Conservation (phyloP, 2,329 filamentous ascomycete genomes). For the Aspergillus latus region DNA sequence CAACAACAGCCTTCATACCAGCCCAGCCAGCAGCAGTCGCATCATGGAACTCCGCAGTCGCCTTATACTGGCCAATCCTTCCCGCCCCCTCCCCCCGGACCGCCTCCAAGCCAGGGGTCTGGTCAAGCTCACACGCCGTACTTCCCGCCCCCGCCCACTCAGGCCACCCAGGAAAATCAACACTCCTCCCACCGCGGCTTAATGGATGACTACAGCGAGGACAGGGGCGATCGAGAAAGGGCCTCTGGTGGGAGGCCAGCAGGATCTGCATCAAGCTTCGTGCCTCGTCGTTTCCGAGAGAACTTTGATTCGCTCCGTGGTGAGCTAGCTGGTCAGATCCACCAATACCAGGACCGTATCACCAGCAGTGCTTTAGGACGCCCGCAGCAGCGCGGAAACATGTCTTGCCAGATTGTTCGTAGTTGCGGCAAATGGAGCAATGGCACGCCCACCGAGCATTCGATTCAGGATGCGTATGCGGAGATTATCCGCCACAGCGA, state of each 20-base stretch:
- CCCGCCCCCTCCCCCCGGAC: conserved; percentile 42
- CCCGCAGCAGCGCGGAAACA: conserved; percentile 31
- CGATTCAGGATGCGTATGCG: conserved; percentile 79
- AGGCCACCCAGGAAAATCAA: conserved; percentile 33
- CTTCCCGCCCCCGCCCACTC: conserved; percentile 44
- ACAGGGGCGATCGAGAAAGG: conserved; percentile 36
- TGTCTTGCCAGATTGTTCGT: conserved; percentile 56
- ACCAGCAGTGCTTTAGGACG: conserved; percentile 19
- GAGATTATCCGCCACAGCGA: conserved; percentile 83
- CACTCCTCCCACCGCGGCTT: conserved; percentile 36
- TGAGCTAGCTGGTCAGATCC: conserved; percentile 44
- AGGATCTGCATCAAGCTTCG: conserved; percentile 16
- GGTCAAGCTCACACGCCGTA: conserved; percentile 37
- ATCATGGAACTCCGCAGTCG: conserved; percentile 12
- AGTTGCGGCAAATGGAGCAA: conserved; percentile 97
- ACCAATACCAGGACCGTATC: conserved; percentile 45
- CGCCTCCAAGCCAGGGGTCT: conserved; percentile 19
- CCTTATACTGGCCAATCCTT: conserved; percentile 35
- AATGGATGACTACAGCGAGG: conserved; percentile 36
- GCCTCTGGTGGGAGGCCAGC: conserved; percentile 12
- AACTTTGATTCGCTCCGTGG: conserved; percentile 42
- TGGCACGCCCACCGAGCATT: conserved; percentile 78
- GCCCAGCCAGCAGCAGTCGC: conserved; percentile 3
- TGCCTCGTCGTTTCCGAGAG: conserved; percentile 37
- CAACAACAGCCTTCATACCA: conserved; percentile 13